Base-by-base conservation (phyloP, 176 grass and related monocot species). In the Pharus latifolius region DNA sequence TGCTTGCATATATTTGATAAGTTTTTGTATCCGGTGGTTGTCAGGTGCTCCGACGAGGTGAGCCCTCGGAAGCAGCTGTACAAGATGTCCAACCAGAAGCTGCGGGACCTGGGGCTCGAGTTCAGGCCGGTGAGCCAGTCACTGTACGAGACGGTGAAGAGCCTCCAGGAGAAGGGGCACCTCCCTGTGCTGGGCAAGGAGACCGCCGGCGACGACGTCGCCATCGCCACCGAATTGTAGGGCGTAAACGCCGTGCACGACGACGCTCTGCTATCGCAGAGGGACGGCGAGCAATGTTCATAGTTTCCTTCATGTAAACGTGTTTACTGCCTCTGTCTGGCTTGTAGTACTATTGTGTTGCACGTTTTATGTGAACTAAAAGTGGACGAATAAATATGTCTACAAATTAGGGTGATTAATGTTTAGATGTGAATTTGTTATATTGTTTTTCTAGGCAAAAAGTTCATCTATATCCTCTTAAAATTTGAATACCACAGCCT, bases 101-200 rank as follows among this genome's bases (percentile, higher is more conserved):
- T 96, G 29, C 84, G 71, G 50, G 88, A 92, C 52, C 59, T 92
- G 6, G 92, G 88, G 0, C 50, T 96, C 10, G 58, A 82, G 34
- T 96, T 96, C 80, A 76, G 63, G 49, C 85, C 85, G 17, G 88
- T 76, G 67, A 75, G 62, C 20, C 82, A 87, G 33, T 80, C 84
- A 29, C 58, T 92, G 13, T 92, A 84, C 35, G 88, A 89, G 7
- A 89, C 88, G 2, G 88, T 96, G 34, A 92, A 84, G 59, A 77
- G 64, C 72, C 92, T 96, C 26, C 88, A 86, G 74, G 88, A 88
- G 85, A 91, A 96, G 67, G 88, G 88, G 4, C 82, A 89, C 58
- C 82, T 92, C 29, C 79, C 63, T 4, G 65, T 89, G 73, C 82
- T 74, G 74, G 48, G 32, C 29, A 69, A 78, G 69, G 51, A 55